phyloP scores from a whole-genome alignment of 2,329 filamentous ascomycete species.

The Seiridium cupressi region DNA sequence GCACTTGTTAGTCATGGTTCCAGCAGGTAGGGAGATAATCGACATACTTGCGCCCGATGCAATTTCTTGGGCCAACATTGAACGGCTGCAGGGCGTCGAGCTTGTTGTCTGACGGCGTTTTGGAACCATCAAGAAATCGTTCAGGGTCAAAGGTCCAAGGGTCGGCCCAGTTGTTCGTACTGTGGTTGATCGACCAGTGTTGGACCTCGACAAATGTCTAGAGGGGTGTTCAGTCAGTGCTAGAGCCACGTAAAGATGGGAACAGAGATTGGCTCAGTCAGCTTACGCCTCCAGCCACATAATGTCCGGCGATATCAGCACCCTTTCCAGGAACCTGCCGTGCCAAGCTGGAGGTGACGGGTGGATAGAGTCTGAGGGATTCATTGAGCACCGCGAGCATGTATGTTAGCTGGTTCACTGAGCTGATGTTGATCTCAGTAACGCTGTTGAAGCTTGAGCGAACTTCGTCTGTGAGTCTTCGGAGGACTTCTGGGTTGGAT shows the following conservation, averaged over 20 bases:
- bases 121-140: constrained; percentile 28
- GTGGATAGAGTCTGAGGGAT: constrained; percentile 39
- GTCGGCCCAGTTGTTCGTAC: constrained; percentile 34
- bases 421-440: constrained; percentile 35
- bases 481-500: constrained; percentile 25
- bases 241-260: neutral
- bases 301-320: constrained; percentile 20
- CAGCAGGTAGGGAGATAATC: neutral
- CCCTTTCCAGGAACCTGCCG: constrained; percentile 20
- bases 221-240: constrained; percentile 6
- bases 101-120: constrained; percentile 24
- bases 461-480: constrained; percentile 36
- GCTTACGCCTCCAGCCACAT: constrained; percentile 21
- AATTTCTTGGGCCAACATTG: constrained; percentile 34
- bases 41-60: constrained; percentile 37
- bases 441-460: constrained; percentile 31
- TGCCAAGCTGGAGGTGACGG: constrained; percentile 21
- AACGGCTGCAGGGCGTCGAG: constrained; percentile 33
- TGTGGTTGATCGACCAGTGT: constrained; percentile 35
- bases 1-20: neutral
- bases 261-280: constrained; percentile 6
- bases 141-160: constrained; percentile 37
- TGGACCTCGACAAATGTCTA: constrained; percentile 35
- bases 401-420: constrained; percentile 33
- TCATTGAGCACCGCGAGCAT: constrained; percentile 42